phyloP scores from a whole-genome alignment of 306 rosid genomes.

The Sicyos edulis region DNA sequence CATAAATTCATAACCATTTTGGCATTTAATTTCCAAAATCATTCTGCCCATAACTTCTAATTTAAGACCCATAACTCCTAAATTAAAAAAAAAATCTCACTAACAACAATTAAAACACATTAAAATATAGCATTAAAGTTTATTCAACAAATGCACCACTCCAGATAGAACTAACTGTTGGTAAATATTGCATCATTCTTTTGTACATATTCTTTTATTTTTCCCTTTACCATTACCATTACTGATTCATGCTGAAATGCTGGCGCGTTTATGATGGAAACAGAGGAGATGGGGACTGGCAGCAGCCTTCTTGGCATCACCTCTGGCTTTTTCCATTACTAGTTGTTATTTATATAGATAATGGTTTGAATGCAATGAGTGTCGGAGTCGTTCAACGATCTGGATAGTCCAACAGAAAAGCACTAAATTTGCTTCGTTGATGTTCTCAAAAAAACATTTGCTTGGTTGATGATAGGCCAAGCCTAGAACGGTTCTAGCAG shows the following conservation, averaged over 20 bases:
- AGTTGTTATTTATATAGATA: conserved; percentile 66
- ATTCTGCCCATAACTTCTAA: too few species aligned
- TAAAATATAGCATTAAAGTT: too few species aligned
- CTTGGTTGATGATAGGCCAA: conserved; percentile 1
- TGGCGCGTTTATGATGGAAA: background rate
- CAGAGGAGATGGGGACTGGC: conserved; percentile 90
- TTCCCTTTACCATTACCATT: background rate
- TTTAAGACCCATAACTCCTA: too few species aligned
- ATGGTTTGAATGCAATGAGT: conserved; percentile 90
- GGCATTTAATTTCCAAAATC: too few species aligned
- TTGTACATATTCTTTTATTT: background rate
- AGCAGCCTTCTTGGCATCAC: conserved; percentile 85
- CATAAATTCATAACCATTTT: too few species aligned
- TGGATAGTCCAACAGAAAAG: conserved; percentile 37
- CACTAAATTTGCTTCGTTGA: conserved; percentile 31
- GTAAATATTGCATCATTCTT: conserved; percentile 28
- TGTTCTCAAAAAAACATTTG: too few species aligned
- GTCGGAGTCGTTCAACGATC: conserved; percentile 76
- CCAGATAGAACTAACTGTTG: conserved; percentile 78
- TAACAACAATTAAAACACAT: too few species aligned
- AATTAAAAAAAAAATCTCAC: too few species aligned
- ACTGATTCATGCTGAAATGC: background rate
- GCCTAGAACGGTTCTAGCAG: background rate
- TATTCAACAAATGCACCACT: conserved; percentile 72
- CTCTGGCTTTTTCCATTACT: conserved; percentile 80